These are phyloP conservation scores for Microsporum audouinii DNA, from an alignment of 2,329 filamentous ascomycete species.

Conservation along the genomic window DNA sequence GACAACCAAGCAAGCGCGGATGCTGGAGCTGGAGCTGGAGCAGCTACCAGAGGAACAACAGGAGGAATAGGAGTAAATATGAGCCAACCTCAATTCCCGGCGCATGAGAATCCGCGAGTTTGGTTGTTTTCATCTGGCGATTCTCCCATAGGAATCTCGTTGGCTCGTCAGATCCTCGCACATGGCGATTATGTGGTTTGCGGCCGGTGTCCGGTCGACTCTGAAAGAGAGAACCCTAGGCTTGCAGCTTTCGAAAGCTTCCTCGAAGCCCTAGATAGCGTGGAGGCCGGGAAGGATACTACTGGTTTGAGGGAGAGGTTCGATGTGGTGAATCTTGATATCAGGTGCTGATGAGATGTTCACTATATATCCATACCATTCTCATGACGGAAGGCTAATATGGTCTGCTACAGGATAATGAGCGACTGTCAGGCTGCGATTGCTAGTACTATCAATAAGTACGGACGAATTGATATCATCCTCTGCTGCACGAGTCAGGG, in stretches of 20 bases:
- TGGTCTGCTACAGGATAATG: slow-evolving; percentile 37
- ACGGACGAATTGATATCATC: slow-evolving; percentile 79
- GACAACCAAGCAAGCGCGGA: slow-evolving; percentile 24
- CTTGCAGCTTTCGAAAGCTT: slow-evolving; percentile 71
- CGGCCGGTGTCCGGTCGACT: slow-evolving; percentile 66
- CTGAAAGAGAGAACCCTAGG: slow-evolving; percentile 60
- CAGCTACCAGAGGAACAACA: not conserved
- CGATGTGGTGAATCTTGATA: slow-evolving; percentile 48
- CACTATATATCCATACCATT: not conserved
- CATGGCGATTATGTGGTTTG: slow-evolving; percentile 87
- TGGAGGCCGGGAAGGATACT: slow-evolving; percentile 29
- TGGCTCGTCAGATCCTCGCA: slow-evolving; percentile 69
- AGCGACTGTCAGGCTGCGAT: slow-evolving; percentile 73
- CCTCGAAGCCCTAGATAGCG: slow-evolving; percentile 51
- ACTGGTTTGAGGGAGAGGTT: slow-evolving; percentile 75
- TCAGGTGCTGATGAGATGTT: slow-evolving; percentile 31
- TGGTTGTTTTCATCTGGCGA: slow-evolving; percentile 87
- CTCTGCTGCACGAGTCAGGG: slow-evolving; percentile 82
- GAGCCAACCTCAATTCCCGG: slow-evolving; percentile 41
- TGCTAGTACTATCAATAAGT: slow-evolving; percentile 72
- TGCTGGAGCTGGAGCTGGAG: not conserved
- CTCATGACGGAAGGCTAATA: not conserved
- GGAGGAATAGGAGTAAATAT: slow-evolving; percentile 16
- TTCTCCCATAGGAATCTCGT: slow-evolving; percentile 70
- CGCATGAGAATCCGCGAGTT: slow-evolving; percentile 60